A percentile compares a stretch with the other conserved stretches of the same genome.
These are phyloP conservation scores for Ruellia speciosa DNA, from an alignment of 305 asterid genomes.

Conservation along the genomic window DNA sequence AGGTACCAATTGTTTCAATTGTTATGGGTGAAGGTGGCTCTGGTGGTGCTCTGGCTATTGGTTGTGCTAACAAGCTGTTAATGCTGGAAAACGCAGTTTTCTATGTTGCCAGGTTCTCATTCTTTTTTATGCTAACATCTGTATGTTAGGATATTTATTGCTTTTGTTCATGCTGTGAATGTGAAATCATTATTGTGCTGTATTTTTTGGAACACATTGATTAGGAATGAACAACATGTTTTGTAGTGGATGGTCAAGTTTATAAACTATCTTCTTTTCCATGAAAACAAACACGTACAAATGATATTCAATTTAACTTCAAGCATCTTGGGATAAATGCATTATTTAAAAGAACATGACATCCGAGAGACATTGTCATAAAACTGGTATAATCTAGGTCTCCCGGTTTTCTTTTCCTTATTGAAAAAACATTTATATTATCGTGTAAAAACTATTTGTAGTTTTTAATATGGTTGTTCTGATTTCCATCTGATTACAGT, in stretches of 20 bases:
- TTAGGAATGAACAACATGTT: too few relatives aligned
- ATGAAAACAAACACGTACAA: too few relatives aligned
- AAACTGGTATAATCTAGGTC: not conserved
- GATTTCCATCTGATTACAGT: slow-evolving; percentile 37
- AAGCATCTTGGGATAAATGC: not conserved
- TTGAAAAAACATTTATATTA: not conserved
- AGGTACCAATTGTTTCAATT: slow-evolving; percentile 75
- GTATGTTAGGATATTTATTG: slow-evolving; percentile 14
- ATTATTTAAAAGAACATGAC: not conserved
- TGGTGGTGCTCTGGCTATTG: slow-evolving; percentile 96
- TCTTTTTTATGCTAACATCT: not conserved
- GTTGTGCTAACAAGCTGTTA: slow-evolving; percentile 73
- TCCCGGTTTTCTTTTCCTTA: not conserved
- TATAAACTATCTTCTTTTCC: too few relatives aligned
- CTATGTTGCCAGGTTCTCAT: slow-evolving; percentile 70
- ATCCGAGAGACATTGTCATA: not conserved
- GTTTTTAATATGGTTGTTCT: slow-evolving; percentile 14
- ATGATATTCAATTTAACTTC: not conserved
- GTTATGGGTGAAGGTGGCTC: slow-evolving; percentile 95
- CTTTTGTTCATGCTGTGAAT: slow-evolving; percentile 3
- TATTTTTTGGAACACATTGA: too few relatives aligned
- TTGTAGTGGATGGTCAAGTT: too few relatives aligned
- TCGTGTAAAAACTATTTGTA: too few relatives aligned
- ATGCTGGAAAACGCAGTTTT: slow-evolving; percentile 95
- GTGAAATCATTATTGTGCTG: not conserved